These are phyloP conservation scores for Brettanomyces custersianus DNA, from an alignment of 805 yeast genomes.

Conservation along the genomic window DNA sequence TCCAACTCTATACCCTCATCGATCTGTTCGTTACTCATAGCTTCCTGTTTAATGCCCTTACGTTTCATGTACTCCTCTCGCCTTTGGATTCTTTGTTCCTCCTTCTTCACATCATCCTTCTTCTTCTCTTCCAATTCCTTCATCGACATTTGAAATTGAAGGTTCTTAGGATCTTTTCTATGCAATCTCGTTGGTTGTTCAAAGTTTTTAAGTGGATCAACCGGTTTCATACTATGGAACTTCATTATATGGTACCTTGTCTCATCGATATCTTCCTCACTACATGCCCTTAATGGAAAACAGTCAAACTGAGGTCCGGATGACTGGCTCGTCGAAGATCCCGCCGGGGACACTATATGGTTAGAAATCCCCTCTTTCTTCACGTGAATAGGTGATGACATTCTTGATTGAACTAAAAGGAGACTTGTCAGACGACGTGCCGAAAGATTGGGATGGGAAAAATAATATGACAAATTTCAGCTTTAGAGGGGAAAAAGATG, in stretches of 20 bases:
- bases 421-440: no score
- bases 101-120: conserved; percentile 35
- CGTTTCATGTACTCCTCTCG: conserved; percentile 24
- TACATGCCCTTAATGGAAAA: conserved; percentile 63
- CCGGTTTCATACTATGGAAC: conserved; percentile 63
- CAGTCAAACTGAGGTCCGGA: conserved; percentile 27
- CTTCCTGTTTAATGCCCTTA: conserved; percentile 8
- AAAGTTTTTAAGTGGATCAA: conserved; percentile 66
- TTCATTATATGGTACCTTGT: conserved; percentile 73
- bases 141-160: conserved; percentile 77
- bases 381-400: neutral
- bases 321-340: no score
- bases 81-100: conserved; percentile 28
- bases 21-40: conserved; percentile 15
- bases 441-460: no score
- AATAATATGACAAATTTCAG: no score
- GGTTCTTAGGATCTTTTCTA: conserved; percentile 85
- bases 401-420: no score
- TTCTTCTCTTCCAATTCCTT: conserved; percentile 64
- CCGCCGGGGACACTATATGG: no score
- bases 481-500: no score
- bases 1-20: conserved; percentile 23
- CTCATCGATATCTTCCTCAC: conserved; percentile 61
- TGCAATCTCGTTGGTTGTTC: conserved; percentile 80
- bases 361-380: neutral